phyloP scores from a whole-genome alignment of 495 filamentous ascomycete genomes.

The Lasiosphaeria hispida region DNA sequence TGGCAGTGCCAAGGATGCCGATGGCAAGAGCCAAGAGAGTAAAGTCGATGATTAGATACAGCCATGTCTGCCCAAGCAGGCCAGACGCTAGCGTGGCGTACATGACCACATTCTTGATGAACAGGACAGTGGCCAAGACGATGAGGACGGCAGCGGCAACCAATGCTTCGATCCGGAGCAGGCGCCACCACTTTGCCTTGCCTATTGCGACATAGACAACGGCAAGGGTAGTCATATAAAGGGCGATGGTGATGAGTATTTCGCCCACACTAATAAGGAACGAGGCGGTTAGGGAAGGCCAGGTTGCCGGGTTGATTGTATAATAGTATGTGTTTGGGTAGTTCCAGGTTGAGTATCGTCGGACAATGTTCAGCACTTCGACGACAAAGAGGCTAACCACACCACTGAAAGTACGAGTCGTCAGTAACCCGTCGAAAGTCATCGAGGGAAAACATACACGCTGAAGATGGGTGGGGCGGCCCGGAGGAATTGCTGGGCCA shows the following conservation, averaged over 20 bases:
- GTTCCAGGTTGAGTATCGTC: background rate
- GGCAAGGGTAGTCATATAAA: background rate
- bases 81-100: background rate
- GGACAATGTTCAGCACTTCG: background rate
- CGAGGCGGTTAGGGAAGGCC: no score
- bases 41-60: constrained; percentile 9
- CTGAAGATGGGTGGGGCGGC: background rate
- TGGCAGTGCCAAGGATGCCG: background rate
- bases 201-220: background rate
- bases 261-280: background rate
- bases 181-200: background rate
- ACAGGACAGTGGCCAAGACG: background rate
- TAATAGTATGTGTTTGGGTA: background rate
- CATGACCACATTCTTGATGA: background rate
- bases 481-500: background rate
- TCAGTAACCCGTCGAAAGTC: background rate
- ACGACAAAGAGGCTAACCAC: background rate
- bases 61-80: constrained; percentile 6
- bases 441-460: background rate
- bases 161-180: background rate
- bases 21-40: constrained; percentile 6
- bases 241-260: constrained; percentile 2
- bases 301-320: background rate
- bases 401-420: background rate
- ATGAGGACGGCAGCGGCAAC: background rate